Percentiles rank a stretch among this genome's conserved stretches.
These are phyloP conservation scores for Eremothecium cymbalariae DNA, from an alignment of 1,139 yeast species.

Conservation along the genomic window DNA sequence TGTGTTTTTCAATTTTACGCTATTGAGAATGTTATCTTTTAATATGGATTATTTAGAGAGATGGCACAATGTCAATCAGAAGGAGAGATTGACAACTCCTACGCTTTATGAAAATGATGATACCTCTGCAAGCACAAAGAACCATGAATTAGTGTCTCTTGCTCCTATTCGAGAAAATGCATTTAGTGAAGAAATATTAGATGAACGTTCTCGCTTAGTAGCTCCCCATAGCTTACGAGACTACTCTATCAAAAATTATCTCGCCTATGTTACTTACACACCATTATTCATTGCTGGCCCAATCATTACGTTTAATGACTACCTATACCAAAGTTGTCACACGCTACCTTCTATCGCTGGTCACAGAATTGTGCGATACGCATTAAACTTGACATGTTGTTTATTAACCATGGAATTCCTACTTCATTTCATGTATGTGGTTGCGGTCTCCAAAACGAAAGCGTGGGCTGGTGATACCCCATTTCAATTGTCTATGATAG, in stretches of 20 bases:
- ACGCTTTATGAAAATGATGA: slow-evolving; percentile 17
- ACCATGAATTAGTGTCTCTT: slow-evolving; percentile 22
- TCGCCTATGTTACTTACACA: slow-evolving; percentile 73
- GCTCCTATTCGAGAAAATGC: slow-evolving; percentile 24
- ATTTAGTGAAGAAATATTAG: slow-evolving; percentile 23
- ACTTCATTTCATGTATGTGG: slow-evolving; percentile 83
- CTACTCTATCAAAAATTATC: slow-evolving; percentile 54
- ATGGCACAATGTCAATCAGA: slow-evolving; percentile 23
- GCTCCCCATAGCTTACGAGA: slow-evolving; percentile 54
- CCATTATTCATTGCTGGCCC: slow-evolving; percentile 97
- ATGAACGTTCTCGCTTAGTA: slow-evolving; percentile 60
- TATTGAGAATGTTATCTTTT: slow-evolving; percentile 75
- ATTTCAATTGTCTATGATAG: slow-evolving; percentile 90
- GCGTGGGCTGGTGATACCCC: slow-evolving; percentile 92
- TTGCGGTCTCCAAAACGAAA: slow-evolving; percentile 74
- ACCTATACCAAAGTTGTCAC: slow-evolving; percentile 51
- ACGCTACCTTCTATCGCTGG: slow-evolving; percentile 46
- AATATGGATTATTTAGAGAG: slow-evolving; percentile 66
- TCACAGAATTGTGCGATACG: slow-evolving; percentile 53
- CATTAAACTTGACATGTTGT: slow-evolving; percentile 60
- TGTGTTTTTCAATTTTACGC: slow-evolving; percentile 83
- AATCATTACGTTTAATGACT: slow-evolving; percentile 85
- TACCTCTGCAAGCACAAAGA: slow-evolving; percentile 12
- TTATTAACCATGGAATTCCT: slow-evolving; percentile 80
- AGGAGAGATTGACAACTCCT: slow-evolving; percentile 8